Evolutionary conservation across 768 basidiomycete genomes (phyloP).

Genomic region (Boletus bicolor): DNA sequence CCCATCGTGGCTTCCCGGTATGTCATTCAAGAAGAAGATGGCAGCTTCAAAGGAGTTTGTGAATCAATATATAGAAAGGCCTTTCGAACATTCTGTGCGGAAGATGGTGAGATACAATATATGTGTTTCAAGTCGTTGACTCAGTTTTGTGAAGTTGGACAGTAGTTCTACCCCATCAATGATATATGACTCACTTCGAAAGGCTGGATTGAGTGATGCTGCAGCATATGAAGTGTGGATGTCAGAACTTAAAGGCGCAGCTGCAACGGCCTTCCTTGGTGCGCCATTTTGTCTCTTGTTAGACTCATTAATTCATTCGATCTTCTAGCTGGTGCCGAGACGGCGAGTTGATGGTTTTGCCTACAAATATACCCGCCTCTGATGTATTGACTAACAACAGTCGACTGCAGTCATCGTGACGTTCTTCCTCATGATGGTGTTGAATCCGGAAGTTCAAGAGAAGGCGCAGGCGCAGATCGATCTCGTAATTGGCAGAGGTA

Average conservation of each 20-base stretch:
- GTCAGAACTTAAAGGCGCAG: neutral
- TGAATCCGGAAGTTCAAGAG: conserved; percentile 5
- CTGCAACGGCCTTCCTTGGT: conserved; percentile 10
- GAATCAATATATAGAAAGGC: neutral
- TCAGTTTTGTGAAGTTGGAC: neutral
- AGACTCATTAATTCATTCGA: no score
- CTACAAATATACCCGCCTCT: neutral
- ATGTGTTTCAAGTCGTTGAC: no score
- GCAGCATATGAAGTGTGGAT: neutral
- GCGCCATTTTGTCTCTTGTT: neutral
- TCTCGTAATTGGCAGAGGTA: neutral
- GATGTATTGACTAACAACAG: neutral
- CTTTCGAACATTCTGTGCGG: neutral
- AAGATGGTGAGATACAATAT: neutral
- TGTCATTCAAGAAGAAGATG: conserved; percentile 8
- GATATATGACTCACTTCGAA: neutral
- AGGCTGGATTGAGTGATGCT: neutral
- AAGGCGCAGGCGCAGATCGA: conserved; percentile 16
- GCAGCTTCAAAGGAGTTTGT: neutral
- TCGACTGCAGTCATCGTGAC: neutral
- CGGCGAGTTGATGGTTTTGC: neutral
- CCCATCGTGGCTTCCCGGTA: conserved; percentile 10
- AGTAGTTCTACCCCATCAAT: neutral
- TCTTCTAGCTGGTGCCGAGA: conserved; percentile 4
- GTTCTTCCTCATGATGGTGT: conserved; percentile 12